Percentiles rank a stretch among this genome's conserved stretches.
phyloP scores from a whole-genome alignment of 2,329 filamentous ascomycete genomes.

The Penicillium rolfsii region DNA sequence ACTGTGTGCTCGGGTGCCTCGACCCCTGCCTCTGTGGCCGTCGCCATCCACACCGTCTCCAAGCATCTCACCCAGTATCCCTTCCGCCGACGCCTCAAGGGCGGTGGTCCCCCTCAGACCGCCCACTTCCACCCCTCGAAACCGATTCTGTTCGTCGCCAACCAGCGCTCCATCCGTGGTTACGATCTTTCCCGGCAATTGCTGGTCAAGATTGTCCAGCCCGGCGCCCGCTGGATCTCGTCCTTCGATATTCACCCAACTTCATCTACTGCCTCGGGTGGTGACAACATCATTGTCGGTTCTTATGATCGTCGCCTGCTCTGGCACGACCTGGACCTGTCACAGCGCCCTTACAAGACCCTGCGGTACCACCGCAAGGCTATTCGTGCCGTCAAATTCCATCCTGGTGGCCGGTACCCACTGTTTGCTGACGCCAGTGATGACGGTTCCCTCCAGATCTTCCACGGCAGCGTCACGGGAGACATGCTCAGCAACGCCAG shows the following conservation, averaged over 20 bases:
- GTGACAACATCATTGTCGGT: constrained; percentile 91
- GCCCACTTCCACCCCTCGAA: constrained; percentile 93
- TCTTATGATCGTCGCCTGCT: constrained; percentile 92
- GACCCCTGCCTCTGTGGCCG: constrained; percentile 61
- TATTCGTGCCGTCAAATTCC: constrained; percentile 85
- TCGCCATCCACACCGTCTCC: constrained; percentile 91
- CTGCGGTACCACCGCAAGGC: constrained; percentile 92
- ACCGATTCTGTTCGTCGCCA: constrained; percentile 94
- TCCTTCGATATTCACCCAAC: constrained; percentile 86
- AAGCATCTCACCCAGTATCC: constrained; percentile 95
- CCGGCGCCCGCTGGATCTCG: constrained; percentile 92
- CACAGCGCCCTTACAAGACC: constrained; percentile 89
- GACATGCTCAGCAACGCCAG: constrained; percentile 96
- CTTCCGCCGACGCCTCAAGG: constrained; percentile 73
- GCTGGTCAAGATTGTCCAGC: constrained; percentile 89
- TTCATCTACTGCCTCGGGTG: constrained; percentile 88
- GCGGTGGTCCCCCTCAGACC: constrained; percentile 77
- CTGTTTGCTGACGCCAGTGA: constrained; percentile 95
- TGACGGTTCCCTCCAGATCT: constrained; percentile 91
- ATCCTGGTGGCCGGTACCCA: constrained; percentile 73
- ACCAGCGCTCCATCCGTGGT: constrained; percentile 86
- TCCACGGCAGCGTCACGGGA: constrained; percentile 93
- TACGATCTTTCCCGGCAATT: constrained; percentile 93
- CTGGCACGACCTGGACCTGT: constrained; percentile 96
- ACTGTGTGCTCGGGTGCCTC: constrained; percentile 74